A percentile compares a stretch with the other conserved stretches of the same genome.
Evolutionary conservation across 768 basidiomycete genomes (phyloP).

Genomic region (Kwoniella pini): DNA sequence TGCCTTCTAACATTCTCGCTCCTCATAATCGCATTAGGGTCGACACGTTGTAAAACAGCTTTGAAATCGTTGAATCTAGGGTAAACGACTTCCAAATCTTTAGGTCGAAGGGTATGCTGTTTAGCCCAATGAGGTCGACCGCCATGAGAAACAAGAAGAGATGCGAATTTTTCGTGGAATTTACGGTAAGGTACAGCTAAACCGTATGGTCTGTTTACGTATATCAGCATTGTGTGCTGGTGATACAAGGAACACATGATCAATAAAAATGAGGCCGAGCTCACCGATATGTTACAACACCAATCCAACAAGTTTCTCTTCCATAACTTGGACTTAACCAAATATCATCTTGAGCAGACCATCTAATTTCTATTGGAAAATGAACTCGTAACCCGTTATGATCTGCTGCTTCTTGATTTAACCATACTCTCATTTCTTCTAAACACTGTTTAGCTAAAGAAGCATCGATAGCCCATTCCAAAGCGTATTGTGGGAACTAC

Average conservation of each 20-base stretch:
- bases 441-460: constrained; percentile 68
- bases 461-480: constrained; percentile 90
- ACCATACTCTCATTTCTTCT: constrained; percentile 69
- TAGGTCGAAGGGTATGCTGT: constrained; percentile 71
- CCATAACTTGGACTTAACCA: constrained; percentile 89
- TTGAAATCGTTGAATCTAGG: constrained; percentile 79
- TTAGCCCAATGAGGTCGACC: constrained; percentile 98
- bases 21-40: constrained; percentile 69
- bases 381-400: constrained; percentile 79
- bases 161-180: constrained; percentile 75
- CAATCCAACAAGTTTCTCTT: constrained; percentile 84
- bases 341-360: constrained; percentile 82
- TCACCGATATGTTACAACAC: constrained; percentile 95
- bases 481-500: constrained; percentile 91
- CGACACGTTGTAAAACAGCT: constrained; percentile 66
- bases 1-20: constrained; percentile 90
- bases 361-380: constrained; percentile 90
- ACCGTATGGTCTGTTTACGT: constrained; percentile 76
- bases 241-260: no score
- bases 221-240: no score
- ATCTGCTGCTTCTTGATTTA: constrained; percentile 66
- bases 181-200: constrained; percentile 76
- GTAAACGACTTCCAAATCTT: constrained; percentile 68
- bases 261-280: constrained; percentile 46
- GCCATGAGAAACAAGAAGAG: constrained; percentile 66